phyloP scores from a whole-genome alignment of 192 early-diverging fungal species.

The Backusella circina region DNA sequence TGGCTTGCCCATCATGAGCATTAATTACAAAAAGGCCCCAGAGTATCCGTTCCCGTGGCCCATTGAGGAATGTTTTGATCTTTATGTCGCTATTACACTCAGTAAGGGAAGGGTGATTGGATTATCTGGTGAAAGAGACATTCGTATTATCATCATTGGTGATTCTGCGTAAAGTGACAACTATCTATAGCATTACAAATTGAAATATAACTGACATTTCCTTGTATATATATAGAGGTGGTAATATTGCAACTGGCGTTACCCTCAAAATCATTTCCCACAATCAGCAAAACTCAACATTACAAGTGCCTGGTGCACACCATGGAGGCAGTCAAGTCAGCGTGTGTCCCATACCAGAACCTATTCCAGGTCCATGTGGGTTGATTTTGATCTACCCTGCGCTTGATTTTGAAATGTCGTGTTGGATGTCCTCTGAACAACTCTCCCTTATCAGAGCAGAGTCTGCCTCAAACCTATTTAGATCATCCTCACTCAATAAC shows the following conservation, averaged over 20 bases:
- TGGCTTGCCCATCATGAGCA: conserved; percentile 67
- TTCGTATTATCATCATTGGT: conserved; percentile 77
- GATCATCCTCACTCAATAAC: conserved; percentile 16
- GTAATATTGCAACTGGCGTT: conserved; percentile 76
- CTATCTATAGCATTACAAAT: not conserved
- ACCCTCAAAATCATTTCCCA: conserved; percentile 73
- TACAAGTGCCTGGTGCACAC: not conserved
- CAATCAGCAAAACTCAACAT: conserved; percentile 12
- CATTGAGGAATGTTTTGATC: conserved; percentile 88
- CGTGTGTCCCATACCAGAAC: not conserved
- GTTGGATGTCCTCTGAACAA: conserved; percentile 81
- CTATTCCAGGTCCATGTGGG: conserved; percentile 65
- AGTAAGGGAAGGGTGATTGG: conserved; percentile 79
- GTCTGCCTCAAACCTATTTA: conserved; percentile 34
- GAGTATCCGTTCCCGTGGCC: conserved; percentile 93
- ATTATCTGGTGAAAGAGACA: conserved; percentile 54
- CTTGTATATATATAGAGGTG: conserved; percentile 58
- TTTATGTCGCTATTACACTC: conserved; percentile 71
- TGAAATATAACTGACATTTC: not conserved
- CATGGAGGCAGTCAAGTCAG: not conserved
- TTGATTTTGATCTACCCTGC: conserved; percentile 88
- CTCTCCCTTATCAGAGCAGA: conserved; percentile 61
- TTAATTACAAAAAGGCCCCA: conserved; percentile 95
- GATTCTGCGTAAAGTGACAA: conserved; percentile 83
- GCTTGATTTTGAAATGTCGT: conserved; percentile 86